Conservation (phyloP, 768 basidiomycete species). For the Agrocybe praecox region DNA sequence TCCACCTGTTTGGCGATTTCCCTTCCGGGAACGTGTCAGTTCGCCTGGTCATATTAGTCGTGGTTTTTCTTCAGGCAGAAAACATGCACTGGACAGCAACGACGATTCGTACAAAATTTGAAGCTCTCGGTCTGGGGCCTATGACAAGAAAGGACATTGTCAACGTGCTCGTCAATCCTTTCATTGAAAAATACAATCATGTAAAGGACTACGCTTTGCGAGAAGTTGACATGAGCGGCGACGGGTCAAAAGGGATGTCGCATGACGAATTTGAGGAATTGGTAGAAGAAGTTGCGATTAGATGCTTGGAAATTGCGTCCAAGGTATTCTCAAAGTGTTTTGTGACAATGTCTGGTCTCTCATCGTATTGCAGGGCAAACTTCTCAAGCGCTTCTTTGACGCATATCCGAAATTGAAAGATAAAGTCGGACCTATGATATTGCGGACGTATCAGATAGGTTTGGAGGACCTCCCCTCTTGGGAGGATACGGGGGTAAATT, state of each 20-base stretch:
- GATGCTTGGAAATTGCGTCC: conserved; percentile 64
- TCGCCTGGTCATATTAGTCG: conserved; percentile 74
- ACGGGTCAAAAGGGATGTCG: conserved; percentile 43
- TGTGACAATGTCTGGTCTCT: neutral
- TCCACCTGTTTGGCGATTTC: conserved; percentile 68
- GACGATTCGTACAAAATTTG: conserved; percentile 51
- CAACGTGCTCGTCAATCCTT: conserved; percentile 68
- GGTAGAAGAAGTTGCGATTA: conserved; percentile 59
- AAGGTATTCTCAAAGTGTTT: conserved; percentile 40
- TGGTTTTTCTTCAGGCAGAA: conserved; percentile 54
- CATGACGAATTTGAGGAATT: conserved; percentile 44
- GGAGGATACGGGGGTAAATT: conserved; percentile 49
- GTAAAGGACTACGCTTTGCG: conserved; percentile 51
- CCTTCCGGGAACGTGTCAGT: conserved; percentile 60
- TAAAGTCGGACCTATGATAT: conserved; percentile 44
- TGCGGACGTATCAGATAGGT: conserved; percentile 51
- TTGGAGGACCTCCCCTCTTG: conserved; percentile 58
- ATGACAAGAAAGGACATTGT: conserved; percentile 60
- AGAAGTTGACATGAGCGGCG: conserved; percentile 34
- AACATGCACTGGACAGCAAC: conserved; percentile 29
- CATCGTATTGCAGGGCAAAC: conserved; percentile 52
- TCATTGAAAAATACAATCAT: conserved; percentile 58
- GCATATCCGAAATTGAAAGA: conserved; percentile 43
- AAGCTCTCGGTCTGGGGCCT: conserved; percentile 55
- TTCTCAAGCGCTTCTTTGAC: conserved; percentile 60